phyloP scores from a whole-genome alignment of 345 rosid genomes.

The Syzygium oleosum region DNA sequence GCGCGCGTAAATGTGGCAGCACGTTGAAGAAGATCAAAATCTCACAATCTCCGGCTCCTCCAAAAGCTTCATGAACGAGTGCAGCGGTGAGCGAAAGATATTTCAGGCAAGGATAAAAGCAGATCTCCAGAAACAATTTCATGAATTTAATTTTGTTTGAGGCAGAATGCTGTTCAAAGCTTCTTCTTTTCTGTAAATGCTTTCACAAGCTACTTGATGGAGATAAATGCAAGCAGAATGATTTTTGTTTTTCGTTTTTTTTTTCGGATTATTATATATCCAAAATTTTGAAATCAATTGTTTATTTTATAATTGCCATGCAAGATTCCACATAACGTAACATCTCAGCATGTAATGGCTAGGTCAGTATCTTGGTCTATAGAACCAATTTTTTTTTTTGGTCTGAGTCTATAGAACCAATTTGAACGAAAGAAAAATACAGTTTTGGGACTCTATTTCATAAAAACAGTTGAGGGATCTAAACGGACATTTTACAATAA shows the following conservation, averaged over 20 bases:
- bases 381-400: neutral
- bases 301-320: neutral
- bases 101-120: neutral
- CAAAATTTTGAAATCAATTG: neutral
- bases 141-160: neutral
- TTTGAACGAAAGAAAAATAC: neutral
- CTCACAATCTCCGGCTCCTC: neutral
- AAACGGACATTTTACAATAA: neutral
- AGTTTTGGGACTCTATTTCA: neutral
- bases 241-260: neutral
- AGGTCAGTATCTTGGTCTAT: neutral
- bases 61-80: neutral
- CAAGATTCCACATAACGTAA: neutral
- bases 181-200: too few species aligned
- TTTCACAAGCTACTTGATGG: neutral
- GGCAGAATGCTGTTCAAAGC: too few species aligned
- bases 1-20: neutral
- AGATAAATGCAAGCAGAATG: neutral
- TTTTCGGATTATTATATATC: neutral
- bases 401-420: neutral
- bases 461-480: neutral
- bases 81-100: neutral
- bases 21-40: neutral
- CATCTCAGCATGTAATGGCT: neutral
- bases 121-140: neutral